Percentiles rank a stretch among this genome's conserved stretches.
phyloP scores from a whole-genome alignment of 2,329 filamentous ascomycete genomes.

The Hortaea sp. region DNA sequence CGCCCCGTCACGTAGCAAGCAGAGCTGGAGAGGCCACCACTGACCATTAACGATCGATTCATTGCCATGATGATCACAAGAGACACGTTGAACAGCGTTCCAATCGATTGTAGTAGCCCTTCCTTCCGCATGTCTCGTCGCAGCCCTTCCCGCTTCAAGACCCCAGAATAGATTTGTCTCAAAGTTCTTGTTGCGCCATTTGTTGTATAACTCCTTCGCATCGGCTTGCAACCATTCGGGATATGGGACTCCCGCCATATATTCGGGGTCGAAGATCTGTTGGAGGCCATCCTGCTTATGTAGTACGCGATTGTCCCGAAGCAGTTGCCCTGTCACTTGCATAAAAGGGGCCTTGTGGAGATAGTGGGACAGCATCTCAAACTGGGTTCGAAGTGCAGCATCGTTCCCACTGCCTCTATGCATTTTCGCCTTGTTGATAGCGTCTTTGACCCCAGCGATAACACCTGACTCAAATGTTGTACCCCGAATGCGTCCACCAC shows the following conservation, averaged over 20 bases:
- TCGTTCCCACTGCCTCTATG: neutral
- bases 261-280: slow-evolving; percentile 28
- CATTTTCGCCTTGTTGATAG: slow-evolving; percentile 2
- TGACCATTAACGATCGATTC: slow-evolving; percentile 35
- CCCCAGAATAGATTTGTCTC: slow-evolving; percentile 38
- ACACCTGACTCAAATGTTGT: too few relatives aligned
- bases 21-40: slow-evolving; percentile 48
- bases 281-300: slow-evolving; percentile 28
- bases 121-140: slow-evolving; percentile 2
- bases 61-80: slow-evolving; percentile 29
- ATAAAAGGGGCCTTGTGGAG: slow-evolving; percentile 33
- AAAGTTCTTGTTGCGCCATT: slow-evolving; percentile 35
- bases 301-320: slow-evolving; percentile 29
- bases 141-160: slow-evolving; percentile 21
- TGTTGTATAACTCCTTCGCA: slow-evolving; percentile 35
- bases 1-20: slow-evolving; percentile 42
- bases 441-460: too few relatives aligned
- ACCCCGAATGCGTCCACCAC: too few relatives aligned
- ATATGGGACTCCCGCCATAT: slow-evolving; percentile 19
- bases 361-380: neutral
- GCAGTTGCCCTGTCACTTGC: slow-evolving; percentile 20
- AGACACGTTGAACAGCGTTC: slow-evolving; percentile 9
- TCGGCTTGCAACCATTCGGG: slow-evolving; percentile 41
- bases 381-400: neutral
- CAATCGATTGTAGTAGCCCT: slow-evolving; percentile 9